Percentiles rank a stretch among this genome's conserved stretches.
These are phyloP conservation scores for Monoraphidium neglectum DNA, from an alignment of 139 green algal genomes.

Conservation along the genomic window DNA sequence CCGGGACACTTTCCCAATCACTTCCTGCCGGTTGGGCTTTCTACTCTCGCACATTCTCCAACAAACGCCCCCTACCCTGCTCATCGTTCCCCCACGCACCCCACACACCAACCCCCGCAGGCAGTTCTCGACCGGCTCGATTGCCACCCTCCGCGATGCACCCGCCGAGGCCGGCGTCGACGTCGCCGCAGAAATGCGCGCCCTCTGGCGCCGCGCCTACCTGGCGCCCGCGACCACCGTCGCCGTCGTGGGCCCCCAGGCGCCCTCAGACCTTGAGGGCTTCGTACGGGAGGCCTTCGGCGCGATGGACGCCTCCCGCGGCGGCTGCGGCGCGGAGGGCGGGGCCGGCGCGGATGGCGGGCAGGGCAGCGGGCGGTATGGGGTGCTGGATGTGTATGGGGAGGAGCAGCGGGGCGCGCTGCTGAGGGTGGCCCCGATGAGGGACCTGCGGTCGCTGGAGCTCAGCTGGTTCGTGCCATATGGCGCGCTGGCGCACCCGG, in stretches of 20 bases:
- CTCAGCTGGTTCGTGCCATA: constrained; percentile 15
- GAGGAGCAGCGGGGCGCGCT: background rate
- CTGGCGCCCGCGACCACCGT: background rate
- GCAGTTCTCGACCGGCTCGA: constrained; percentile 44
- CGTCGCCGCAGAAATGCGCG: constrained; percentile 26
- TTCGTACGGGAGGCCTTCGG: constrained; percentile 36
- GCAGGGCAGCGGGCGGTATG: background rate
- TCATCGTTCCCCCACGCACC: too few relatives aligned
- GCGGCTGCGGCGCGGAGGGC: background rate
- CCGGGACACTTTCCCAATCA: too few relatives aligned
- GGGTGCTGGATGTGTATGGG: background rate
- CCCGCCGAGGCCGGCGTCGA: constrained; percentile 28
- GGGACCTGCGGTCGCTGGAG: constrained; percentile 56
- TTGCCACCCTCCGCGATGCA: constrained; percentile 40
- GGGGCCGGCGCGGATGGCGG: background rate
- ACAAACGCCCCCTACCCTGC: too few relatives aligned
- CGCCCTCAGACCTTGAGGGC: constrained; percentile 20
- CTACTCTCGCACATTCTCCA: too few relatives aligned
- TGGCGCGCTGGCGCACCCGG: background rate
- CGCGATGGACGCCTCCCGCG: constrained; percentile 15
- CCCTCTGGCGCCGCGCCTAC: constrained; percentile 39
- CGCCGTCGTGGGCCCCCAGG: constrained; percentile 46
- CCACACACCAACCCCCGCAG: too few relatives aligned
- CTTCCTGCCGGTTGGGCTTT: too few relatives aligned
- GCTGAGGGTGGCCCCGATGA: constrained; percentile 32